phyloP scores from a whole-genome alignment of 176 grass and related monocot genomes.

The Aechmea fasciata region DNA sequence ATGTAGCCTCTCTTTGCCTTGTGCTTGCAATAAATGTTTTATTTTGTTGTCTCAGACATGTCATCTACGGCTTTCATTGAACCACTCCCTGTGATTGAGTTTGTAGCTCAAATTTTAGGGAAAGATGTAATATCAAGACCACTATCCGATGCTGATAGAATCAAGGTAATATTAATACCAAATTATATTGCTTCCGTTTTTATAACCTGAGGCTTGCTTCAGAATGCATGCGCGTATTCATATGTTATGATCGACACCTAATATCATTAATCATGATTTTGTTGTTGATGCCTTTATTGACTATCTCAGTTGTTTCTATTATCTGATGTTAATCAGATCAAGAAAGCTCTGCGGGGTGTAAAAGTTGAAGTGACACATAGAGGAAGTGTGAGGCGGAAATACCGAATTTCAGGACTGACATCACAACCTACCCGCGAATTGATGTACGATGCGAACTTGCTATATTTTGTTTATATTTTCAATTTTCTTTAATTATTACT shows the following conservation, averaged over 20 bases:
- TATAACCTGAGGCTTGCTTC: background rate
- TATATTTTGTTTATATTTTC: background rate
- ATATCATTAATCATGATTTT: background rate
- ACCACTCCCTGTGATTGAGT: constrained; percentile 82
- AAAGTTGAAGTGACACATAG: constrained; percentile 99
- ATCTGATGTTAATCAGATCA: constrained; percentile 53
- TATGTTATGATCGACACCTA: too few relatives aligned
- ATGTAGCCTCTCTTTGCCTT: background rate
- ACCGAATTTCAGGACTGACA: constrained; percentile 84
- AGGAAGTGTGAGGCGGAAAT: constrained; percentile 94
- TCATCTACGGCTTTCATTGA: constrained; percentile 88
- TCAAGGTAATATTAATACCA: constrained; percentile 43
- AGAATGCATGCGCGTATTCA: background rate
- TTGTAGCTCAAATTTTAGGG: constrained; percentile 79
- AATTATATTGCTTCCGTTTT: background rate
- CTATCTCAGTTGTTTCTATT: background rate
- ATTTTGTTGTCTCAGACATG: constrained; percentile 54
- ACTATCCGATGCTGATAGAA: constrained; percentile 81
- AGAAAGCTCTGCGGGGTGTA: constrained; percentile 80
- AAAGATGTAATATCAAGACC: constrained; percentile 78
- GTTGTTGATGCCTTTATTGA: background rate
- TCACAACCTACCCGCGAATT: constrained; percentile 85
- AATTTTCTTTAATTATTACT: background rate
- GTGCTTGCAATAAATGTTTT: constrained; percentile 9
- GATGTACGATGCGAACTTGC: constrained; percentile 43